Percentiles rank a stretch among this genome's conserved stretches.
These are phyloP conservation scores for Trichomonas gallinae DNA, from an alignment of 208 protist species.

Conservation along the genomic window DNA sequence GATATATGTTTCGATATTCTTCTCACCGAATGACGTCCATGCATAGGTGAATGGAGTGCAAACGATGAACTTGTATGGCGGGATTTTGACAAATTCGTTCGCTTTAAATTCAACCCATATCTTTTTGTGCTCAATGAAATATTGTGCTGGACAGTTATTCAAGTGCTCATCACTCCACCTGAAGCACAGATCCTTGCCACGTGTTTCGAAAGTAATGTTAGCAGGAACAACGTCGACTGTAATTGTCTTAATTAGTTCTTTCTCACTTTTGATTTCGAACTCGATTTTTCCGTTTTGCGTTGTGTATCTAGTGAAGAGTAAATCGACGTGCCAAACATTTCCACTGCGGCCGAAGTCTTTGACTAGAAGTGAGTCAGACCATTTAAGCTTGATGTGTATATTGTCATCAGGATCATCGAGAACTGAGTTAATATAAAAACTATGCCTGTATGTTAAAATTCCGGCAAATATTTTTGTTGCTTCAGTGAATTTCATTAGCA, in stretches of 20 bases:
- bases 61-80: background rate
- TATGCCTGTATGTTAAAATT: background rate
- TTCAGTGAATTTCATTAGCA: background rate
- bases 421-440: background rate
- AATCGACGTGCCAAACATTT: background rate
- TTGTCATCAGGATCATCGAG: background rate
- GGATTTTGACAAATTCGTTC: background rate
- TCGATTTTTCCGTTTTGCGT: background rate
- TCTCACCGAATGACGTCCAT: background rate
- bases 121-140: background rate
- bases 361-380: background rate
- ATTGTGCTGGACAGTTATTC: background rate
- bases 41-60: background rate
- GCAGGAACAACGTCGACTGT: background rate
- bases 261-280: background rate
- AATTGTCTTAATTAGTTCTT: background rate
- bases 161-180: background rate
- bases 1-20: background rate
- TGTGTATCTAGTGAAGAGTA: background rate
- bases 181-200: background rate
- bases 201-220: background rate
- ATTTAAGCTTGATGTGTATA: background rate
- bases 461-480: background rate
- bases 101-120: background rate
- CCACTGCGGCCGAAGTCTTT: background rate